Evolutionary conservation across 1,284 basidiomycete genomes (phyloP).

Genomic region (Leccinum pachyderme): DNA sequence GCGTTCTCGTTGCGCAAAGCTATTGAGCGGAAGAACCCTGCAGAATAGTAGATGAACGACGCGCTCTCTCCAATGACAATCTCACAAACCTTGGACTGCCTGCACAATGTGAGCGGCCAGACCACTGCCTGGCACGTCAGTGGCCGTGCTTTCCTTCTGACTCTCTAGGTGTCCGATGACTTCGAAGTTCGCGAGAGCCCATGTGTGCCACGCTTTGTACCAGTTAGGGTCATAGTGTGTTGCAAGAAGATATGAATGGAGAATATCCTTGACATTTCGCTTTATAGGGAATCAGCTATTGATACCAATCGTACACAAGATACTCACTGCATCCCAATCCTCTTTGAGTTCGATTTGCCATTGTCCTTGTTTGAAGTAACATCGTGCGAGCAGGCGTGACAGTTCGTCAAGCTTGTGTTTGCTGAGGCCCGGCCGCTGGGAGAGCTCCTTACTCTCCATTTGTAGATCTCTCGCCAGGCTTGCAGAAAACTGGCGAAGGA

Average conservation of each 20-base stretch:
- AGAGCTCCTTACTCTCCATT: constrained; percentile 47
- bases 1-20: constrained; percentile 88
- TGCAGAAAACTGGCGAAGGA: constrained; percentile 83
- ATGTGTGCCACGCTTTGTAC: constrained; percentile 99
- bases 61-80: background rate
- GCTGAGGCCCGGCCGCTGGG: constrained; percentile 47
- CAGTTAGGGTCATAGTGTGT: constrained; percentile 92
- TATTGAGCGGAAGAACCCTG: constrained; percentile 96
- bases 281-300: constrained; percentile 31
- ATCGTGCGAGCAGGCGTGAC: constrained; percentile 89
- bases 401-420: constrained; percentile 74
- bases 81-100: constrained; percentile 78
- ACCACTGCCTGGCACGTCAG: constrained; percentile 69
- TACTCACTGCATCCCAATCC: constrained; percentile 73
- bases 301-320: constrained; percentile 4
- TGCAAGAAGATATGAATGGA: constrained; percentile 84
- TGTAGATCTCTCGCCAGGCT: constrained; percentile 78
- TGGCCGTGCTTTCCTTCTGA: constrained; percentile 55
- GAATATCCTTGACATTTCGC: constrained; percentile 79
- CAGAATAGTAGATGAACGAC: constrained; percentile 5
- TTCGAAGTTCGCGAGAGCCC: constrained; percentile 97
- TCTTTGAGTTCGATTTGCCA: constrained; percentile 88
- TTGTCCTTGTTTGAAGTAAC: constrained; percentile 95
- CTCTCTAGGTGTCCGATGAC: constrained; percentile 84
- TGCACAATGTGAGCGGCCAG: constrained; percentile 90